Base-by-base conservation (phyloP, 2,329 filamentous ascomycete genomes). In the Elsinoe batatas region DNA sequence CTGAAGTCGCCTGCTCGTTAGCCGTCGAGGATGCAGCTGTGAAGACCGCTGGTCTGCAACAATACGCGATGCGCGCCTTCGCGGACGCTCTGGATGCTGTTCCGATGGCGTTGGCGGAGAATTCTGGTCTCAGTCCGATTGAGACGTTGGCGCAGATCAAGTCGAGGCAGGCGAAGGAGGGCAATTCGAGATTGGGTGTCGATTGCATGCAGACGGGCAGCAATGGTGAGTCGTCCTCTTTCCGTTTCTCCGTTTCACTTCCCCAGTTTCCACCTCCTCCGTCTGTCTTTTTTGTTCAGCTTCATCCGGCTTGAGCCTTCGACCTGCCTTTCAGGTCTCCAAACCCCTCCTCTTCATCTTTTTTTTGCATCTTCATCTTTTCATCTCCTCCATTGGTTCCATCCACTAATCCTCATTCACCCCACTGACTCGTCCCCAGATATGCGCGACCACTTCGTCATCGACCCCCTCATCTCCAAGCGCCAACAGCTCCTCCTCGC, bases 21-120 rank as follows among this genome's bases (percentile, higher is more conserved):
- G 93, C 93, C 2, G 91, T 98, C 44, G 91, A 97, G 72, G 91
- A 96, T 65, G 91, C 89, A 22, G 91, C 91, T 42, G 84, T 91
- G 67, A 68, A 82, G 83, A 95, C 89, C 53, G 88, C 91, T 20
- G 93, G 93, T n/a, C 82, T 98, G 37, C 91, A 96, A 74, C 93
- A 98, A 74, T 98, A 98, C 72, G 91, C 91, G 62, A 98, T 98
- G 91, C 88, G 93, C 59, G 93, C 93, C 20, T 98, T 98, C 69
- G 82, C 93, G 59, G 91, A 97, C 72, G 94, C 93, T 4, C 82
- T 98, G 35, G 93, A 98, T 71, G 80, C 88, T 1, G 80, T 98
- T 1, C 93, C 93, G 33, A 93, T 98, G 89, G 89, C 93, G 1
- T 79, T 98, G 58, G 91, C 93, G 8, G 91, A 98, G 79, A 98